Evolutionary conservation across 805 yeast genomes (phyloP).

Genomic region (Kazachstania martiniae): DNA sequence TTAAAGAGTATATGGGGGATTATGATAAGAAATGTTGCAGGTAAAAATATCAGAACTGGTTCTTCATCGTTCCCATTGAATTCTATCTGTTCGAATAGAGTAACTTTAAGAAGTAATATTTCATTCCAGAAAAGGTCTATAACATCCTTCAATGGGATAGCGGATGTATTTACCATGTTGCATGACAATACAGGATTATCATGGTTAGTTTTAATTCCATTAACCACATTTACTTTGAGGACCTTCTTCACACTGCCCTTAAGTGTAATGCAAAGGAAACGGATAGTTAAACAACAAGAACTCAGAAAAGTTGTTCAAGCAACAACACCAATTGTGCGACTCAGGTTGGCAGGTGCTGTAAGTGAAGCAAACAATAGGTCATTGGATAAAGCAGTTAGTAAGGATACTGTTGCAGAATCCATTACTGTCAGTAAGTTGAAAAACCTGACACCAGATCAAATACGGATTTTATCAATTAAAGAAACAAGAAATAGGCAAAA

Average conservation of each 20-base stretch:
- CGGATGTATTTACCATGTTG: slow-evolving; percentile 20
- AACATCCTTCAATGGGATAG: too few species aligned
- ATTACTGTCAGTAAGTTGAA: not conserved
- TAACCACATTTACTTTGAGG: slow-evolving; percentile 57
- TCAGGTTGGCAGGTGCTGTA: slow-evolving; percentile 33
- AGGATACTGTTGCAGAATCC: slow-evolving; percentile 13
- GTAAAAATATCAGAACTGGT: too few species aligned
- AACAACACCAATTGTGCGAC: slow-evolving; percentile 61
- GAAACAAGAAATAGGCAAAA: slow-evolving; percentile 72
- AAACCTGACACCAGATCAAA: slow-evolving; percentile 62
- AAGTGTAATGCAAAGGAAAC: slow-evolving; percentile 57
- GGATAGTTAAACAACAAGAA: slow-evolving; percentile 60
- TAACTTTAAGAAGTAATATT: too few species aligned
- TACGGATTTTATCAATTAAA: slow-evolving; percentile 58
- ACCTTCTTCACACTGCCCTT: slow-evolving; percentile 64
- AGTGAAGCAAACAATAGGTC: slow-evolving; percentile 4
- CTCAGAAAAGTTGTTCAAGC: slow-evolving; percentile 64
- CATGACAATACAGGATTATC: slow-evolving; percentile 57
- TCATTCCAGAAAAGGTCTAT: too few species aligned
- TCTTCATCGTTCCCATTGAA: too few species aligned
- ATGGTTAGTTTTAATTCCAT: slow-evolving; percentile 76
- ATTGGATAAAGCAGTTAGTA: slow-evolving; percentile 8
- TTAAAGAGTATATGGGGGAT: too few species aligned
- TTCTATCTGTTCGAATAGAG: too few species aligned
- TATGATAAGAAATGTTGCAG: too few species aligned